Percentiles rank a stretch among this genome's conserved stretches.
These are phyloP conservation scores for Podaxis pistillaris DNA, from an alignment of 768 basidiomycete species.

Conservation along the genomic window DNA sequence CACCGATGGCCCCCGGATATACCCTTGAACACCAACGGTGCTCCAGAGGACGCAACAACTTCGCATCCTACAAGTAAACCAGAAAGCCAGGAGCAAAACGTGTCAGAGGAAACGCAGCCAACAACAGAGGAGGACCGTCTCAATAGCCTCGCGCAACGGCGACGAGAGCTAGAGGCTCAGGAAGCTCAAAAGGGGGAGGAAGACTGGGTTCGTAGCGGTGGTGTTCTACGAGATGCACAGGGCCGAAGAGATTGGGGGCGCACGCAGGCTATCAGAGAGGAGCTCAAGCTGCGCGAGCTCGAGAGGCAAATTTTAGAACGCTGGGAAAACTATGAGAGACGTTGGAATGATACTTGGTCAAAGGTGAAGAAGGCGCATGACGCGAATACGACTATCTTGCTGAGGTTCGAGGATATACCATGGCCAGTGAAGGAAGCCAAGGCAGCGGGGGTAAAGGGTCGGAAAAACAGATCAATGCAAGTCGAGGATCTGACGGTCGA, in stretches of 20 bases:
- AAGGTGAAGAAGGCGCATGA: slow-evolving; percentile 20
- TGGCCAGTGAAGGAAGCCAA: slow-evolving; percentile 48
- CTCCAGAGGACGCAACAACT: background rate
- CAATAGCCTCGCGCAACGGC: slow-evolving; percentile 5
- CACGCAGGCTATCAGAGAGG: slow-evolving; percentile 46
- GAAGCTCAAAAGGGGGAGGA: slow-evolving; percentile 50
- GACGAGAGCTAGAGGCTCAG: slow-evolving; percentile 32
- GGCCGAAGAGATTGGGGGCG: slow-evolving; percentile 51
- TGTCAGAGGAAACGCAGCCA: background rate
- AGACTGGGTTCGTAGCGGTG: slow-evolving; percentile 60
- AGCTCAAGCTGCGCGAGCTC: slow-evolving; percentile 42
- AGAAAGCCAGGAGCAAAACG: background rate
- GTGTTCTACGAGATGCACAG: slow-evolving; percentile 47
- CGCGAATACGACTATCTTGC: slow-evolving; percentile 9
- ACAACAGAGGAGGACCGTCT: background rate
- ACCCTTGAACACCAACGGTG: background rate
- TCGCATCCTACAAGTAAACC: background rate
- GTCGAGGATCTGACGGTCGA: slow-evolving; percentile 34
- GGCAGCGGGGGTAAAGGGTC: background rate
- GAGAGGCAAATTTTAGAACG: slow-evolving; percentile 35
- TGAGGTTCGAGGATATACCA: slow-evolving; percentile 55
- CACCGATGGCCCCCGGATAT: background rate
- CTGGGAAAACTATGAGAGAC: slow-evolving; percentile 55
- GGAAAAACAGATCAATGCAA: slow-evolving; percentile 16
- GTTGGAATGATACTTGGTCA: slow-evolving; percentile 44